Base-by-base conservation (phyloP, 2,329 filamentous ascomycete species). In the Neocucurbitaria cava region DNA sequence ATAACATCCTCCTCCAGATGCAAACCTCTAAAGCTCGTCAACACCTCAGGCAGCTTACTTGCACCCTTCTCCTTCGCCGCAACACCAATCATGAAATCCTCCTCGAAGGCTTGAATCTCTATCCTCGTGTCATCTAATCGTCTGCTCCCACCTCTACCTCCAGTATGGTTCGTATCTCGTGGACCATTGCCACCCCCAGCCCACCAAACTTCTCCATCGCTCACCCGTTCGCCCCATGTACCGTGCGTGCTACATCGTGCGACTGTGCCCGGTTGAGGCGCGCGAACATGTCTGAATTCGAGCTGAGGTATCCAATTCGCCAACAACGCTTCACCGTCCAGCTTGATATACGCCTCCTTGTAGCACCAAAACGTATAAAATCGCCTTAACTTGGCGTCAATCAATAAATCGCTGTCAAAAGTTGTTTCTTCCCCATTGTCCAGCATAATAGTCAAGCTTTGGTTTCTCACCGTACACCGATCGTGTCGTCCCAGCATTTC, bases 311-410 rank as follows among this genome's bases (percentile, higher is more conserved):
- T 79, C 90, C 90, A 94, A 3, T 81, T 79, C 0, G 90, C 90
- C 8, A 92, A 79, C 53, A 94, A 79, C 0, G 89, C 90, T 66
- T 93, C 89, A 23, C 90, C 90, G 26, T 89, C 90, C 78, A 94
- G 87, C 83, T 93, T 94, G 74, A 93, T 87, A 71, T 91, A 93
- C 0, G 89, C 87, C 77, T 94, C 90, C 64, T 91, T 87, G 72
- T 91, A 82, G 72, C 88, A 91, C 88, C 90, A 94, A 54, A 89
- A 85, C 1, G 89, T 84, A 71, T 92, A 94, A 70, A 94, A 94
- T 48, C 84, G 81, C 5, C 89, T 81, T 24, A 93, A 78, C 68
- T 87, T 87, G 20, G 78, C 81, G 55, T 89, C 87, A 17, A 84
- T 77, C n/a, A 85, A 56, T 0, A 79, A 49, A 33, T 82, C 77